phyloP scores from a whole-genome alignment of 768 basidiomycete genomes.

The Cyclocybe cylindracea region DNA sequence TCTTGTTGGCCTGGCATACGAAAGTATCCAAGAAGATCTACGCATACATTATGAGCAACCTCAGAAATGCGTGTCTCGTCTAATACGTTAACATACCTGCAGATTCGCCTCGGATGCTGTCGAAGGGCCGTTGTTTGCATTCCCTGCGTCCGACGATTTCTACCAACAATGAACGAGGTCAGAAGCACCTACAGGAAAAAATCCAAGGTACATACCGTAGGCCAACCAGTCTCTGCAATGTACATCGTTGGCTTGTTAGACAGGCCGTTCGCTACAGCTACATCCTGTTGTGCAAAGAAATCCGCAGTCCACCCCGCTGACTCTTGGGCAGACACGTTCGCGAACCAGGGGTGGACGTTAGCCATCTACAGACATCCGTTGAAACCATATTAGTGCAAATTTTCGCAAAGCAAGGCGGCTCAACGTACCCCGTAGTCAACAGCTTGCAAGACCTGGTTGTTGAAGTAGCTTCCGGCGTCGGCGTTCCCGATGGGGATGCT shows the following conservation, averaged over 20 bases:
- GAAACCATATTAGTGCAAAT: neutral
- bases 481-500: slow-evolving; percentile 73
- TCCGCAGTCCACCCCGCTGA: slow-evolving; percentile 80
- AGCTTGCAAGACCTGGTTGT: slow-evolving; percentile 58
- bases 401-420: neutral
- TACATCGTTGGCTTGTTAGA: slow-evolving; percentile 80
- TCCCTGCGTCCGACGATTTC: slow-evolving; percentile 59
- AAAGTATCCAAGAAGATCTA: slow-evolving; percentile 85
- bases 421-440: slow-evolving; percentile 70
- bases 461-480: slow-evolving; percentile 88
- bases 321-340: slow-evolving; percentile 62
- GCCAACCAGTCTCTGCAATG: slow-evolving; percentile 88
- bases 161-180: slow-evolving; percentile 24
- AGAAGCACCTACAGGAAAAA: neutral
- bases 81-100: slow-evolving; percentile 37
- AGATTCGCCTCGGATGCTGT: slow-evolving; percentile 60
- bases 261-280: slow-evolving; percentile 51
- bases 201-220: slow-evolving; percentile 10
- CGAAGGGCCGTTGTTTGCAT: slow-evolving; percentile 69
- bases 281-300: slow-evolving; percentile 76
- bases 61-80: neutral
- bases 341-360: slow-evolving; percentile 95
- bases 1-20: slow-evolving; percentile 82
- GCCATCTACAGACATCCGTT: slow-evolving; percentile 54
- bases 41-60: neutral